phyloP scores from a whole-genome alignment of 176 grass and related monocot genomes.

The Canna indica region DNA sequence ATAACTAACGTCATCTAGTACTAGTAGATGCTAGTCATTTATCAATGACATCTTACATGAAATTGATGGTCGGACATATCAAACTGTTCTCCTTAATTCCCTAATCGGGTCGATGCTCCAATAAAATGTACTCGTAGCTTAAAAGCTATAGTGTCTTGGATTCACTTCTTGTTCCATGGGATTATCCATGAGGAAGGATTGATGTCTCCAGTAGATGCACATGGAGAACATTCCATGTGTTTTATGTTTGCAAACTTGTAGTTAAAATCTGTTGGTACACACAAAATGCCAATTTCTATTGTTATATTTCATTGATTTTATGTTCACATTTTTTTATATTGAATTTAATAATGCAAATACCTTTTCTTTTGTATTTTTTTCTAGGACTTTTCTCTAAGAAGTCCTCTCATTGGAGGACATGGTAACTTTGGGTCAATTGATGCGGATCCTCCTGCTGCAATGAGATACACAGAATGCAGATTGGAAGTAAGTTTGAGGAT shows the following conservation, averaged over 20 bases:
- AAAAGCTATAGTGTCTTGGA: neutral
- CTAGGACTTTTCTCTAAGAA: constrained; percentile 93
- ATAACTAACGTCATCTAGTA: neutral
- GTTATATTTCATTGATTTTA: neutral
- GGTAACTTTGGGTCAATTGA: constrained; percentile 98
- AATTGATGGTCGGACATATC: too few species aligned
- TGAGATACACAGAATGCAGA: constrained; percentile 95
- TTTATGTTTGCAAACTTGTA: too few species aligned
- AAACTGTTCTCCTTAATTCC: too few species aligned
- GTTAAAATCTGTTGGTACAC: too few species aligned
- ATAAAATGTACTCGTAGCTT: too few species aligned
- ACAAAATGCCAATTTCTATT: too few species aligned
- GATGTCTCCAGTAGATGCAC: neutral
- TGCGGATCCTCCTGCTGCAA: constrained; percentile 94
- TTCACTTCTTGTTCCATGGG: neutral
- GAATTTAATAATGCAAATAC: neutral
- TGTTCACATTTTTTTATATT: neutral
- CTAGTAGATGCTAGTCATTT: neutral
- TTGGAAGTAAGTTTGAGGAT: constrained; percentile 63
- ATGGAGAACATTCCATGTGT: neutral
- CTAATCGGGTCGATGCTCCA: too few species aligned
- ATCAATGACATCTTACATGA: too few species aligned
- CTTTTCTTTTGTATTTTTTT: constrained; percentile 20
- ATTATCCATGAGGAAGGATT: neutral
- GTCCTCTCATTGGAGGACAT: constrained; percentile 80